Evolutionary conservation across 176 grass and related monocot genomes (phyloP).

Genomic region (Luzula sylvatica): DNA sequence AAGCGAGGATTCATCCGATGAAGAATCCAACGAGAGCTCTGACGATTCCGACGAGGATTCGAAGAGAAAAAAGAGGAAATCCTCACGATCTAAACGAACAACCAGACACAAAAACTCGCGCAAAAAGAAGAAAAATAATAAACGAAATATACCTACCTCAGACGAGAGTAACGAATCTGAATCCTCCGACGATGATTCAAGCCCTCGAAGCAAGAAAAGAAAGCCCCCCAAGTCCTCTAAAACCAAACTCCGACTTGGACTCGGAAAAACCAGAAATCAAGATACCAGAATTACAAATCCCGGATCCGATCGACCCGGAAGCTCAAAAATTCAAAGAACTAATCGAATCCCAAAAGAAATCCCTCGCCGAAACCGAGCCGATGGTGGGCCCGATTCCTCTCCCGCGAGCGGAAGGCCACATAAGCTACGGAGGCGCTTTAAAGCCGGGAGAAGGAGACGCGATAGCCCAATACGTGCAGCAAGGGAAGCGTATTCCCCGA

Average conservation of each 20-base stretch:
- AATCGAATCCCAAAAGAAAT: constrained; percentile 84
- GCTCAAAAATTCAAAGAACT: constrained; percentile 82
- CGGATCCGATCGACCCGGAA: too few species aligned
- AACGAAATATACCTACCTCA: constrained; percentile 28
- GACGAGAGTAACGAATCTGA: too few species aligned
- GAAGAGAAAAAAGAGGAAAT: constrained; percentile 41
- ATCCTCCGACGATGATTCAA: constrained; percentile 26
- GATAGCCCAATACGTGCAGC: constrained; percentile 92
- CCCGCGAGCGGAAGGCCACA: constrained; percentile 65
- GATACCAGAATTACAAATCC: constrained; percentile 15
- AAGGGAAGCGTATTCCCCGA: constrained; percentile 93
- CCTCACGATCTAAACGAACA: constrained; percentile 1
- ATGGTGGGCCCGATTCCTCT: constrained; percentile 72
- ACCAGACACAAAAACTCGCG: constrained; percentile 35
- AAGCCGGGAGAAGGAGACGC: constrained; percentile 99
- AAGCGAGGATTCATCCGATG: constrained; percentile 21
- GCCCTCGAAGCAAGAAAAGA: neutral
- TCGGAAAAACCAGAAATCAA: constrained; percentile 27
- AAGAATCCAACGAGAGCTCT: constrained; percentile 37
- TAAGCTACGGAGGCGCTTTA: constrained; percentile 92
- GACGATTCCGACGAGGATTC: constrained; percentile 40
- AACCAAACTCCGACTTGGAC: neutral
- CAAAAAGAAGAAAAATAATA: constrained; percentile 36
- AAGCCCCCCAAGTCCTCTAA: neutral
- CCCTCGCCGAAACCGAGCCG: constrained; percentile 59